These are phyloP conservation scores for Geotrichum aggregatum DNA, from an alignment of 1,139 yeast species.

Conservation along the genomic window DNA sequence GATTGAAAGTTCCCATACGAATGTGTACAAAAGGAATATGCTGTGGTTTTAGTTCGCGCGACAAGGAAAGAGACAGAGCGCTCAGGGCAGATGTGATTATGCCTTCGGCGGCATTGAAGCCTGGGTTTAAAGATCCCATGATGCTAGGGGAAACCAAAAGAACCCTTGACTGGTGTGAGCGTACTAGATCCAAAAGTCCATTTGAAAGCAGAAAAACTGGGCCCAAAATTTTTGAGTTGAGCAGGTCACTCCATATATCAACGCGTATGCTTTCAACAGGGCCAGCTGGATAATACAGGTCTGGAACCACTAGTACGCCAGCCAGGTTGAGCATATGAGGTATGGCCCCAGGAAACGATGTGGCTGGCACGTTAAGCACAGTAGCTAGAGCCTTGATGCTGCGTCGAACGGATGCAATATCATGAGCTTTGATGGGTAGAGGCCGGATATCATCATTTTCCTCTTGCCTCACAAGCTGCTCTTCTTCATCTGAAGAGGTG, in stretches of 20 bases:
- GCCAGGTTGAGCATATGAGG: slow-evolving; percentile 52
- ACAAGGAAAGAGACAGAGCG: slow-evolving; percentile 39
- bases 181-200: slow-evolving; percentile 55
- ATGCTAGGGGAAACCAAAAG: slow-evolving; percentile 41
- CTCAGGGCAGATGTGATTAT: slow-evolving; percentile 38
- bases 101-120: slow-evolving; percentile 44
- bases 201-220: slow-evolving; percentile 53
- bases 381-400: slow-evolving; percentile 43
- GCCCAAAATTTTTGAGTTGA: slow-evolving; percentile 47
- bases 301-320: slow-evolving; percentile 62
- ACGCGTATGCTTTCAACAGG: slow-evolving; percentile 59
- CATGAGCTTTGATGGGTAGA: slow-evolving; percentile 49
- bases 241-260: slow-evolving; percentile 50
- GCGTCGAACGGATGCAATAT: slow-evolving; percentile 34
- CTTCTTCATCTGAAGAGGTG: slow-evolving; percentile 60
- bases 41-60: slow-evolving; percentile 40
- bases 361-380: slow-evolving; percentile 43
- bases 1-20: slow-evolving; percentile 42
- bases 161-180: slow-evolving; percentile 45
- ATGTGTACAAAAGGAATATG: slow-evolving; percentile 34
- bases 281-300: slow-evolving; percentile 61
- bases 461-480: slow-evolving; percentile 53
- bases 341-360: slow-evolving; percentile 50
- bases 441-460: slow-evolving; percentile 53
- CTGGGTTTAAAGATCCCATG: slow-evolving; percentile 40